These are phyloP conservation scores for Pythium myriotylum DNA, from an alignment of 352 stramenopile genomes.

Conservation along the genomic window DNA sequence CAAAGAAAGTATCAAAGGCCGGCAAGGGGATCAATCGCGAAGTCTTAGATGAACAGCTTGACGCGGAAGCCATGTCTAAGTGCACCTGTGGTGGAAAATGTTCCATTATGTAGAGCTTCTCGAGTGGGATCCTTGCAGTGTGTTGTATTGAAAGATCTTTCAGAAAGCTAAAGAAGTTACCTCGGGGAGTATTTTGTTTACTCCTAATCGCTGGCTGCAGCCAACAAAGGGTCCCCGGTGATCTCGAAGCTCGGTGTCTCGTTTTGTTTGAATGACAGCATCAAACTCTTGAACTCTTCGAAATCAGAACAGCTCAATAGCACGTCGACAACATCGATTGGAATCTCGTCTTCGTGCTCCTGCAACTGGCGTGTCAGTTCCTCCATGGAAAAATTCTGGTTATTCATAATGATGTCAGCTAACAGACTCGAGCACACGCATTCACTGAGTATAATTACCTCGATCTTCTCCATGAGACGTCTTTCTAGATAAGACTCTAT, in stretches of 20 bases:
- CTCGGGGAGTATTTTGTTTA: neutral
- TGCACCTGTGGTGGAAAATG: slow-evolving; percentile 62
- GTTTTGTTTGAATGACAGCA: slow-evolving; percentile 88
- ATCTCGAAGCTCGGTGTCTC: slow-evolving; percentile 79
- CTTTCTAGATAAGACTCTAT: neutral
- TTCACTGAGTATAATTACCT: no score
- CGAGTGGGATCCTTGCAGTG: neutral
- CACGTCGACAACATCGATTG: slow-evolving; percentile 77
- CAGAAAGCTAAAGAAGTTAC: no score
- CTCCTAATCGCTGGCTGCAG: slow-evolving; percentile 19
- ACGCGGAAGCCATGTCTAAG: slow-evolving; percentile 65
- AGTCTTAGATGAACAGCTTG: slow-evolving; percentile 43
- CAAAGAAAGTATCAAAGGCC: slow-evolving; percentile 27
- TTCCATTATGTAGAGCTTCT: slow-evolving; percentile 61
- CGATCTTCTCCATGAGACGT: neutral
- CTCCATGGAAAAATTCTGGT: slow-evolving; percentile 81
- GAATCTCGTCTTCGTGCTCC: slow-evolving; percentile 85
- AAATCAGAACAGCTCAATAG: slow-evolving; percentile 83
- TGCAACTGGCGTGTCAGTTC: slow-evolving; percentile 81
- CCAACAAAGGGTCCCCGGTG: slow-evolving; percentile 62
- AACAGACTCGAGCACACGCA: no score
- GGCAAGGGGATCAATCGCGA: slow-evolving; percentile 20
- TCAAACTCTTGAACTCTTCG: slow-evolving; percentile 88
- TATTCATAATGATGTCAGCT: no score
- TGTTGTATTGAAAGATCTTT: no score